Conservation (phyloP, 2,329 filamentous ascomycete genomes). For the Tothia fuscella region DNA sequence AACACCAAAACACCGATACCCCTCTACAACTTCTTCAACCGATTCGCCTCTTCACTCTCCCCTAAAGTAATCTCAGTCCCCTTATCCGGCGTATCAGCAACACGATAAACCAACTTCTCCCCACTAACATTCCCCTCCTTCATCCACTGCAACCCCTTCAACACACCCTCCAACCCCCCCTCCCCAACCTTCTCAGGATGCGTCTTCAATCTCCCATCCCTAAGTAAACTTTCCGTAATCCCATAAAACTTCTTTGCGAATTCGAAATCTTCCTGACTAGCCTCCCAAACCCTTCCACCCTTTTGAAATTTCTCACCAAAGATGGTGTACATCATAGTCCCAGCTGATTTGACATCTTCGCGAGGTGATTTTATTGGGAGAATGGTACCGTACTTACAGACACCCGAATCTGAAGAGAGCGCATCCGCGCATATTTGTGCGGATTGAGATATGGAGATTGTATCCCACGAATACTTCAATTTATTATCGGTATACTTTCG, state of each 20-base stretch:
- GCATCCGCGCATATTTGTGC: constrained; percentile 29
- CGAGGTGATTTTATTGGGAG: constrained; percentile 28
- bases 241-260: constrained; percentile 31
- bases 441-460: constrained; percentile 30
- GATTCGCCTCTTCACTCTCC: too few relatives aligned
- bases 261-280: constrained; percentile 28
- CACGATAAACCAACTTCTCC: constrained; percentile 37
- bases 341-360: constrained; percentile 26
- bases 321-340: constrained; percentile 32
- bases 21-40: too few relatives aligned
- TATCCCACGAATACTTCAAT: constrained; percentile 37
- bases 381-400: constrained; percentile 29
- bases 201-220: constrained; percentile 30
- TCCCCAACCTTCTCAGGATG: constrained; percentile 31
- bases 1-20: too few relatives aligned
- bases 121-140: constrained; percentile 35
- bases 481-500: constrained; percentile 31
- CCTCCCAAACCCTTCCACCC: constrained; percentile 18
- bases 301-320: constrained; percentile 29
- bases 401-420: constrained; percentile 24
- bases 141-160: constrained; percentile 33
- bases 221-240: constrained; percentile 28
- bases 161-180: constrained; percentile 32
- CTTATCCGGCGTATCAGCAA: constrained; percentile 14
- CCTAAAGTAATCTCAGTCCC: too few relatives aligned